These are phyloP conservation scores for Pythium rishiriense DNA, from an alignment of 352 stramenopile genomes.

Conservation along the genomic window DNA sequence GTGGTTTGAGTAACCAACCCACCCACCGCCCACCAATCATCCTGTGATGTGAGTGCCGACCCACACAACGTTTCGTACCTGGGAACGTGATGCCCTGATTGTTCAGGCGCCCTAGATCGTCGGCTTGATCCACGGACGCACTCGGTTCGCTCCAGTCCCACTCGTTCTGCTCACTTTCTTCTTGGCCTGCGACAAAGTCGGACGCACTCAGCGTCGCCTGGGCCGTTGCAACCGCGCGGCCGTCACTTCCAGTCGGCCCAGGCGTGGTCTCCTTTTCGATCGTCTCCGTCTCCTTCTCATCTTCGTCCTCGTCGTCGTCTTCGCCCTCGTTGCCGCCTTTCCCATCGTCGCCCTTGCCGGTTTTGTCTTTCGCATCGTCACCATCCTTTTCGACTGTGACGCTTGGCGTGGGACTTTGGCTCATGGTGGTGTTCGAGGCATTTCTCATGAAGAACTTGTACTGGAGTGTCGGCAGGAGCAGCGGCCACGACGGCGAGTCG, in stretches of 20 bases:
- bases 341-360: not conserved
- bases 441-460: constrained; percentile 9
- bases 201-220: not conserved
- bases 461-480: constrained; percentile 8
- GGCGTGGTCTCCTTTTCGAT: no score
- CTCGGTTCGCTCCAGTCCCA: constrained; percentile 57
- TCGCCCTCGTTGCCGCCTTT: not conserved
- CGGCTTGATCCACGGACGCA: constrained; percentile 34
- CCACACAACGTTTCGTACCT: constrained; percentile 26
- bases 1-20: no score
- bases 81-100: constrained; percentile 56
- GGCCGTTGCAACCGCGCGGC: not conserved
- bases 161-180: constrained; percentile 16
- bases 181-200: constrained; percentile 16
- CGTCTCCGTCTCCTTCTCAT: no score
- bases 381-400: no score
- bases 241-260: no score
- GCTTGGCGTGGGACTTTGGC: no score
- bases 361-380: no score
- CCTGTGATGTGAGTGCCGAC: not conserved
- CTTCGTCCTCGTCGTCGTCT: constrained; percentile 1
- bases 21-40: not conserved
- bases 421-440: no score
- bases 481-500: constrained; percentile 42
- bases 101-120: constrained; percentile 32